Evolutionary conservation across 371 early-diverging fungal genomes (phyloP).

Genomic region (Actinomortierella ambigua): DNA sequence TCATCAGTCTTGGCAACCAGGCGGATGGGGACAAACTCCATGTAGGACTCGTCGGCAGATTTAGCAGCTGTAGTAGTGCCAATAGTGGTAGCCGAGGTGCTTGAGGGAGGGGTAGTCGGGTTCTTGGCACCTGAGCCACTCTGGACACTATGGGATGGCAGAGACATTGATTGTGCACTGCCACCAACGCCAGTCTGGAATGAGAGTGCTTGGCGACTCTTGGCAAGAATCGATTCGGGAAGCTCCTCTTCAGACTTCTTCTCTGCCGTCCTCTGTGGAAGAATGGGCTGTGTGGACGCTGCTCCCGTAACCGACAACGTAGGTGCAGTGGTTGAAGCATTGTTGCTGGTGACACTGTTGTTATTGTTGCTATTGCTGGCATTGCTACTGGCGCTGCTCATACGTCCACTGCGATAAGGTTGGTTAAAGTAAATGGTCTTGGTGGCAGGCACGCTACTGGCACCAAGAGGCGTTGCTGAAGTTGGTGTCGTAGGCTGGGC

Average conservation of each 20-base stretch:
- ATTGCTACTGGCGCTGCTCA: conserved; percentile 6
- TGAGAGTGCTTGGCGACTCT: conserved; percentile 32
- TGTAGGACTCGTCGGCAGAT: conserved; percentile 12
- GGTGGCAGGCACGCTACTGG: conserved; percentile 6
- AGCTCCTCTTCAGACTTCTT: background rate
- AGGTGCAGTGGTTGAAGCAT: no score
- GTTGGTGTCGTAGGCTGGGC: conserved; percentile 22
- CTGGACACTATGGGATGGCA: no score
- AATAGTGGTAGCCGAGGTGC: no score
- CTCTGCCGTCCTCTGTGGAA: no score
- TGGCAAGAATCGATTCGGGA: conserved; percentile 27
- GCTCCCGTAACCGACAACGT: no score
- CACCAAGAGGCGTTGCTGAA: conserved; percentile 18
- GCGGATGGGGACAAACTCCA: conserved; percentile 36
- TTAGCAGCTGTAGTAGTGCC: no score
- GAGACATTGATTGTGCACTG: no score
- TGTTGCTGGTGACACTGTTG: no score
- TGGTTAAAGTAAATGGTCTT: conserved; percentile 37
- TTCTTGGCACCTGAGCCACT: no score
- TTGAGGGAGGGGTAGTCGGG: no score
- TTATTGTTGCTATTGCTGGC: conserved; percentile 2
- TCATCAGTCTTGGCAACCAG: conserved; percentile 31
- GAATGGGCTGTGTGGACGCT: no score
- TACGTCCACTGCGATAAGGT: conserved; percentile 7
- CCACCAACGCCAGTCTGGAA: conserved; percentile 27